phyloP scores from a whole-genome alignment of 2,329 filamentous ascomycete genomes.

The Cordyceps cateniannulata region DNA sequence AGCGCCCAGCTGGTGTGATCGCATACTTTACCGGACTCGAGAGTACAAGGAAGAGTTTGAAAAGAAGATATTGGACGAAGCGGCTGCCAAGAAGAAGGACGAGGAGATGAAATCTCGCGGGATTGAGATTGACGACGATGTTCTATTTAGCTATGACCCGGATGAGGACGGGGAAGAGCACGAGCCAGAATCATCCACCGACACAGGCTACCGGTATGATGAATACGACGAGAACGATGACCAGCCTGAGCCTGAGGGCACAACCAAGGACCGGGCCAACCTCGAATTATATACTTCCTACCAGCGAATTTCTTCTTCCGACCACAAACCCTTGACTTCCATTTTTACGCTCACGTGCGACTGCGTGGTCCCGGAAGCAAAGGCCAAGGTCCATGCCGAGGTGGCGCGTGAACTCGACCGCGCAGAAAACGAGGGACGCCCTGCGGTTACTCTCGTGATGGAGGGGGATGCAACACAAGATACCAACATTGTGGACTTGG shows the following conservation, averaged over 20 bases:
- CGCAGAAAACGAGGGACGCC: conserved; percentile 83
- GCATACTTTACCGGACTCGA: conserved; percentile 78
- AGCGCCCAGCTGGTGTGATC: conserved; percentile 94
- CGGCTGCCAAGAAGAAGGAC: conserved; percentile 63
- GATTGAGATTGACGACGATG: conserved; percentile 72
- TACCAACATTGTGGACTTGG: conserved; percentile 64
- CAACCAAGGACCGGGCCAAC: conserved; percentile 46
- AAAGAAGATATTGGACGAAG: conserved; percentile 54
- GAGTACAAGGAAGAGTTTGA: conserved; percentile 63
- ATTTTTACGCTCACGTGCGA: conserved; percentile 82
- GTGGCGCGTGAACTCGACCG: conserved; percentile 84
- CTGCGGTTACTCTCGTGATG: conserved; percentile 74
- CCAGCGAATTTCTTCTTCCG: conserved; percentile 83
- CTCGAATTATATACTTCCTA: conserved; percentile 74
- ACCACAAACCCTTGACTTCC: conserved; percentile 87
- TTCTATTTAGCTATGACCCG: conserved; percentile 87
- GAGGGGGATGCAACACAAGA: conserved; percentile 49
- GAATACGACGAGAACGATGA: conserved; percentile 47
- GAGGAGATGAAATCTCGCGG: conserved; percentile 80
- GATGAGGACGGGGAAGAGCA: conserved; percentile 37
- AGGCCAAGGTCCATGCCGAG: conserved; percentile 76
- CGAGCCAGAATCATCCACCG: conserved; percentile 20
- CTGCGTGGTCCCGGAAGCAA: conserved; percentile 76
- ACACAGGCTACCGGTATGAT: conserved; percentile 48
- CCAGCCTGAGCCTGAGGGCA: conserved; percentile 48